These are phyloP conservation scores for Comarum palustre DNA, from an alignment of 306 rosid genomes.

Conservation along the genomic window DNA sequence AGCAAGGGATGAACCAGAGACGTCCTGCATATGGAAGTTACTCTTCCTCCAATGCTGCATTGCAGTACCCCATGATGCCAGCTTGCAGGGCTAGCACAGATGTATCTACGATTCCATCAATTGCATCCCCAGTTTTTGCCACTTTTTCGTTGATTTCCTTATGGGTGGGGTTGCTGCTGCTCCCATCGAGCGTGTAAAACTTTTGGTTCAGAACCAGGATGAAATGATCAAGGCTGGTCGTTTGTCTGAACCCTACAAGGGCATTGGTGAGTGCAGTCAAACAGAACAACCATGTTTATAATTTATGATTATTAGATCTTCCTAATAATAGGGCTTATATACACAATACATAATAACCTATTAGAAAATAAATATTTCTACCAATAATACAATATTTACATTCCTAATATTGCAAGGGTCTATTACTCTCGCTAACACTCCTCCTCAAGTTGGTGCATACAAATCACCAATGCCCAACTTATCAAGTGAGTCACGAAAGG, in stretches of 20 bases:
- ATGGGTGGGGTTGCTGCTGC: conserved; percentile 97
- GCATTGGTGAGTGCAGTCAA: conserved; percentile 72
- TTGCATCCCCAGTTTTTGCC: conserved; percentile 63
- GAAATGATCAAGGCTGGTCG: conserved; percentile 82
- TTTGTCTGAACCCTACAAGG: conserved; percentile 85
- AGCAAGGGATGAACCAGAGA: conserved; percentile 57
- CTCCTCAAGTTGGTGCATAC: no score
- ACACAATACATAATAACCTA: no score
- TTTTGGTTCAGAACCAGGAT: conserved; percentile 86
- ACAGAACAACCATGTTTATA: conserved; percentile 30
- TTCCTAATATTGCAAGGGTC: no score
- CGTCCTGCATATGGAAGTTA: conserved; percentile 48
- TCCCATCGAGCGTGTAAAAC: conserved; percentile 86
- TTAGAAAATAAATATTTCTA: no score
- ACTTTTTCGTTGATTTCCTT: conserved; percentile 66
- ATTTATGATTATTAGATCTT: no score
- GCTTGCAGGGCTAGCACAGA: conserved; percentile 48
- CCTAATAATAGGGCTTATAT: no score
- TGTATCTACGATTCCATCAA: conserved; percentile 45
- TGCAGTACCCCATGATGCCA: conserved; percentile 48
- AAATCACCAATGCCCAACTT: no score
- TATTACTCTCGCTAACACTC: no score
- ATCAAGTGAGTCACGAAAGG: no score
- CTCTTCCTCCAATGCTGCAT: conserved; percentile 63
- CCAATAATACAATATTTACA: no score